These are phyloP conservation scores for Tephrocybe sp. DNA, from an alignment of 768 basidiomycete species.

Conservation along the genomic window DNA sequence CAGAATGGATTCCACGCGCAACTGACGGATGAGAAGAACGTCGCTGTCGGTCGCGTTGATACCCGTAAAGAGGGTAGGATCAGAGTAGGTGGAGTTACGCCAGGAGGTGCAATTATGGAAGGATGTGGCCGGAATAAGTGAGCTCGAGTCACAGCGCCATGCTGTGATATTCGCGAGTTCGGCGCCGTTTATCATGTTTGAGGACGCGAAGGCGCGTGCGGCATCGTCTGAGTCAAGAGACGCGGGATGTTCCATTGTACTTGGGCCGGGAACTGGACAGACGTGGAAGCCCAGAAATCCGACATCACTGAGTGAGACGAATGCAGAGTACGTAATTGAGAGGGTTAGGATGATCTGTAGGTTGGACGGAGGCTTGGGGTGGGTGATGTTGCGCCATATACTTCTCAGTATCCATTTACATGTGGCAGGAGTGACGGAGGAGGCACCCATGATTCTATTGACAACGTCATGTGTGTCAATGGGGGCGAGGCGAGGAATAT, in stretches of 20 bases:
- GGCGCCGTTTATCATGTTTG: slow-evolving; percentile 15
- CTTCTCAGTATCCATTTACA: slow-evolving; percentile 20
- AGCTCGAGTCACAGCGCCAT: slow-evolving; percentile 11
- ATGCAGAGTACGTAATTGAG: slow-evolving; percentile 12
- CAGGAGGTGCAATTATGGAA: slow-evolving; percentile 18
- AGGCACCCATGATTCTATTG: slow-evolving; percentile 20
- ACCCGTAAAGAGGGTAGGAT: slow-evolving; percentile 13
- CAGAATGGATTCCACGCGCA: not conserved
- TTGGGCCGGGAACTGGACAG: slow-evolving; percentile 14
- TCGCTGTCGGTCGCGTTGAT: slow-evolving; percentile 24
- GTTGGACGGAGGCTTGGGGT: slow-evolving; percentile 15
- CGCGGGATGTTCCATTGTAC: slow-evolving; percentile 16
- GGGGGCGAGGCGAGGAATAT: slow-evolving; percentile 20
- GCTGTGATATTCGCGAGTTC: slow-evolving; percentile 10
- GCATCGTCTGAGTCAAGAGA: slow-evolving; percentile 14
- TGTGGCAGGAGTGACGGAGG: slow-evolving; percentile 9
- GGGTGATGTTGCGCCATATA: slow-evolving; percentile 8
- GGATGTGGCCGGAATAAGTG: not conserved
- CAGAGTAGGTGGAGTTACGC: slow-evolving; percentile 23
- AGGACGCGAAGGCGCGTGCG: slow-evolving; percentile 10
- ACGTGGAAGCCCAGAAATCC: slow-evolving; percentile 15
- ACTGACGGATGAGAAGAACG: slow-evolving; percentile 20
- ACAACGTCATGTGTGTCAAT: slow-evolving; percentile 22
- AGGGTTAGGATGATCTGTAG: slow-evolving; percentile 17
- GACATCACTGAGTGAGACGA: slow-evolving; percentile 16